These are phyloP conservation scores for Clonostachys byssicola DNA, from an alignment of 2,329 filamentous ascomycete genomes.

Conservation along the genomic window DNA sequence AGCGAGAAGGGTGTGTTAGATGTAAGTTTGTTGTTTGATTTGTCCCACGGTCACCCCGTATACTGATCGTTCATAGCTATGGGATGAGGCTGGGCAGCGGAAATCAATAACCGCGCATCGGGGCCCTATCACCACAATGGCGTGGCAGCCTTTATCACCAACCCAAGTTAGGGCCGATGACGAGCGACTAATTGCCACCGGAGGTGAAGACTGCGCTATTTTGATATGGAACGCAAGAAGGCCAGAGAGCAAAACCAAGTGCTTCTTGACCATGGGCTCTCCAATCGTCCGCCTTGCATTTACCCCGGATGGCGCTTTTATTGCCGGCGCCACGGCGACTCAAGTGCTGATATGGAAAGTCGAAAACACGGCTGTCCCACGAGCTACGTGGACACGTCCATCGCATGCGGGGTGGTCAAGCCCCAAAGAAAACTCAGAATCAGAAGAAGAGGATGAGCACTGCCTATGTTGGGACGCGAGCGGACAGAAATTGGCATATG, in stretches of 20 bases:
- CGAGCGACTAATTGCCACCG: conserved; percentile 56
- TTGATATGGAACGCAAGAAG: conserved; percentile 57
- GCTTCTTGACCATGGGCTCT: conserved; percentile 56
- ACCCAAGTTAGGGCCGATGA: conserved; percentile 30
- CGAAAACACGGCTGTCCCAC: conserved; percentile 51
- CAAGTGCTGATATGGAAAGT: conserved; percentile 63
- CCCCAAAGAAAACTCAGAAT: conserved; percentile 45
- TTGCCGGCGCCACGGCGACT: conserved; percentile 56
- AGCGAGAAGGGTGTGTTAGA: conserved; percentile 57
- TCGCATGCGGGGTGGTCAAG: conserved; percentile 55
- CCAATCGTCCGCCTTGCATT: conserved; percentile 57
- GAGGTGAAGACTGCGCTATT: conserved; percentile 59
- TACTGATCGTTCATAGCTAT: conserved; percentile 32
- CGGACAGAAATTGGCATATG: conserved; percentile 60
- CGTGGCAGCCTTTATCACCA: conserved; percentile 52
- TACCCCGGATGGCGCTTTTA: conserved; percentile 58
- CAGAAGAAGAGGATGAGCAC: conserved; percentile 57
- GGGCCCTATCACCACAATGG: conserved; percentile 51
- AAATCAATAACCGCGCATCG: conserved; percentile 56
- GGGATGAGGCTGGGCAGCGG: conserved; percentile 48
- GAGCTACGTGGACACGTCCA: conserved; percentile 54
- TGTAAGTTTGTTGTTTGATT: conserved; percentile 34
- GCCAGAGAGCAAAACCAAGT: conserved; percentile 50
- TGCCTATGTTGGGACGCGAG: conserved; percentile 59
- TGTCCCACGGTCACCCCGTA: background rate